Evolutionary conservation across 495 filamentous ascomycete genomes (phyloP), one percentile per base, ranked within the genome.

Genomic region (Podospora tetraspora): DNA sequence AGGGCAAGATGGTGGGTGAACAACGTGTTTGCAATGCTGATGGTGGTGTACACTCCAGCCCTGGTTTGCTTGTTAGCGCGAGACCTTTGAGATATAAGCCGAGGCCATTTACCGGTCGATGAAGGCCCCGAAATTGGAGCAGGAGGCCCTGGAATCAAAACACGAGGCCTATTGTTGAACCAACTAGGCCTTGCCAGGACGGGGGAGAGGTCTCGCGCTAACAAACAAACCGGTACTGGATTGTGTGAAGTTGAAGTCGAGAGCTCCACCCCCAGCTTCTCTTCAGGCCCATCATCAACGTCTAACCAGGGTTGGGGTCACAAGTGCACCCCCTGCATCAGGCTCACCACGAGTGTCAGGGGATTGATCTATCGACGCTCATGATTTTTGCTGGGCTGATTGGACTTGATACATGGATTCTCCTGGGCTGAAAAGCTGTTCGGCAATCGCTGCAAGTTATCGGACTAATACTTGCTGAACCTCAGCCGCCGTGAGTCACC

Each of bases 401-500:
- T 25, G 9, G 19, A 29, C 12, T 13, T 2, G 8, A 29, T 6
- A 16, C 11, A 5, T 24, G 3, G 27, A 0, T 7, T 25, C 3
- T 25, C 19, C n/a, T 60, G 8, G 12, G 23, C 59, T 29, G 24
- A 29, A n/a, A 8, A 13, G 3, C 3, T 60, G 0, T 59, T 60
- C 23, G 6, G 3, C 12, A 12, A n/a, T 4, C 1, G 12, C 23
- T 16, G 59, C 59, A 16, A 52, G 43, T n/a, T 52, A 19, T 52
- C 43, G 43, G 43, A n/a, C 5, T 16, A 43, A 12, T 6, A 10
- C 2, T 13, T 2, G 21, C 24, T 60, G 23, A 60, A 29, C 13
- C 59, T 60, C 59, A 60, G 59, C 59, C 58, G 22, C 10, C 59
- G 23, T 60, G 59, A 60, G 8, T 60, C 59, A 60, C 59, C 59